Evolutionary conservation across 140 eudicot species (phyloP), one percentile per base, ranked within the genome.

Genomic region (Artemisia princeps): DNA sequence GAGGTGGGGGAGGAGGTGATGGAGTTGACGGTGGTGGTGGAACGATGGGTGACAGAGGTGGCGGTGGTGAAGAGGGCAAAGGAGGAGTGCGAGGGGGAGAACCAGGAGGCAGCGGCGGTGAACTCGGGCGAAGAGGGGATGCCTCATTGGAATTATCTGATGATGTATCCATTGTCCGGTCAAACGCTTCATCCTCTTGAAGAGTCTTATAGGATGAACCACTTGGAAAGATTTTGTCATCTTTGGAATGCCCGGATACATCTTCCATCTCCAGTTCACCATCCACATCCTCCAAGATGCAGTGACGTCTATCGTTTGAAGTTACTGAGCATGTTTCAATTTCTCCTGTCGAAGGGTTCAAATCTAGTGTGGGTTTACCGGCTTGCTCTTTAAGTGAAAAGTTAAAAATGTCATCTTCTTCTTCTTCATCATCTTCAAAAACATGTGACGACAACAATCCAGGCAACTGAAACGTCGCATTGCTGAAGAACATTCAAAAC

Each of bases 251-350:
- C 51, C 83, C 88, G 12, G 97, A 90, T 23, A 87, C 97, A 81
- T 90, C 97, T 75, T 90, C 97, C 97, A 90, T 90, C 76, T 91
- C 97, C 70, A 91, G 96, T 76, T 91, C 97, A 67, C 95, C 96
- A 64, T 91, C 96, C 22, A 91, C 97, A 53, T 87, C 97, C 81
- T 90, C 95, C 73, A 90, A 83, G 59, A 90, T 83, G 78, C 80
- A 75, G 77, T 85, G 94, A 61, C 86, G 97, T 79, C 87, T 82
- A 75, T 90, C 97, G 67, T 62, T 84, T 65, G 95, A 91, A 37
- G 95, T 79, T 40, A 62, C 78, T 60, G 76, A 52, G 46, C 70
- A 68, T 19, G 81, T 73, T 54, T 82, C 94, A 60, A 64, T 65
- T 58, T 72, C 87, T 58, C 77, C 78, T 10, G 81, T 24, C 0